phyloP scores from a whole-genome alignment of 1,284 basidiomycete genomes.

The Mycena sp. region DNA sequence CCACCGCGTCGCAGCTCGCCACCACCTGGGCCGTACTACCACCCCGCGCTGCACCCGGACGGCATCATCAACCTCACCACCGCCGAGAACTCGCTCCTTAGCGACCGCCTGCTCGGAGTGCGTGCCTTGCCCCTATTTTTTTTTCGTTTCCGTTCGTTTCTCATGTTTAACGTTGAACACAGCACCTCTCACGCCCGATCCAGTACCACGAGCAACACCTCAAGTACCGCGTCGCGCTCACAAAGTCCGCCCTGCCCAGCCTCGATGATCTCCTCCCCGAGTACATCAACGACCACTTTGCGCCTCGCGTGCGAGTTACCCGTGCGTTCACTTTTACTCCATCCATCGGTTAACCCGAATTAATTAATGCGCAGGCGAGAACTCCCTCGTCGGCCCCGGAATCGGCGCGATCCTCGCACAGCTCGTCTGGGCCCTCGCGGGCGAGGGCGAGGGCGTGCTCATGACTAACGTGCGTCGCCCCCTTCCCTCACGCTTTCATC shows the following conservation, averaged over 20 bases:
- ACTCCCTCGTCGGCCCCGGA: slow-evolving; percentile 34
- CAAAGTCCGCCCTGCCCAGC: slow-evolving; percentile 25
- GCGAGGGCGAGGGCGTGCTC: slow-evolving; percentile 24
- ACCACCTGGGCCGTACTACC: slow-evolving; percentile 23
- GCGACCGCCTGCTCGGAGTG: slow-evolving; percentile 26
- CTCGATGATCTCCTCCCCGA: slow-evolving; percentile 30
- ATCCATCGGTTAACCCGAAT: background rate
- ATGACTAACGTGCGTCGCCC: slow-evolving; percentile 24
- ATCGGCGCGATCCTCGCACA: slow-evolving; percentile 30
- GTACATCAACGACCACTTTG: slow-evolving; percentile 35
- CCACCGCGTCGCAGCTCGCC: slow-evolving; percentile 9
- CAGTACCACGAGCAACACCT: slow-evolving; percentile 21
- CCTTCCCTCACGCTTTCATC: background rate
- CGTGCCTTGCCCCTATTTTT: too few relatives aligned
- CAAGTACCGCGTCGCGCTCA: slow-evolving; percentile 18
- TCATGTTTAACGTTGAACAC: background rate
- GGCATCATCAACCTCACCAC: slow-evolving; percentile 28
- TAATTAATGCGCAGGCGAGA: too few relatives aligned
- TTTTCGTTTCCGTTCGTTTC: background rate
- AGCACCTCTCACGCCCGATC: slow-evolving; percentile 26
- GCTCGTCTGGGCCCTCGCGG: slow-evolving; percentile 25
- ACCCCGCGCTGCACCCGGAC: slow-evolving; percentile 21
- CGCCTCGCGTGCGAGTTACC: slow-evolving; percentile 28
- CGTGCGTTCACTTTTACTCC: slow-evolving; percentile 7
- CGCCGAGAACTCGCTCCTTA: slow-evolving; percentile 26